Conservation (phyloP, 1,284 basidiomycete species). For the Trichosporon sp. region DNA sequence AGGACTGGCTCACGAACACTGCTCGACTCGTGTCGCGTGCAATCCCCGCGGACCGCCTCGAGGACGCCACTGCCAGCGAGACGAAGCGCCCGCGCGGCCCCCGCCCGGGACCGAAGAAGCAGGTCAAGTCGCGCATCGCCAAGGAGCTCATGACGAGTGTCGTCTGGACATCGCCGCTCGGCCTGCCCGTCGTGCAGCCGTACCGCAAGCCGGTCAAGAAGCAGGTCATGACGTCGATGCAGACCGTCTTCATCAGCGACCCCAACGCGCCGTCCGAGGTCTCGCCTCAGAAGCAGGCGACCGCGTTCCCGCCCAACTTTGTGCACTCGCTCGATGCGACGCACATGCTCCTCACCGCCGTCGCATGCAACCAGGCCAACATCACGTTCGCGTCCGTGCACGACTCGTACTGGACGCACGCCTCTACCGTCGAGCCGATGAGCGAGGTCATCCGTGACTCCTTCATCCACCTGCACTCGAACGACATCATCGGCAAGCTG, state of each 20-base stretch:
- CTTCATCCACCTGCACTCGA: slow-evolving; percentile 88
- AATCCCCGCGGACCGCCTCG: slow-evolving; percentile 75
- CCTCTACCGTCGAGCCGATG: slow-evolving; percentile 85
- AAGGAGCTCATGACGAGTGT: slow-evolving; percentile 95
- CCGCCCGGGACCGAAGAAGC: slow-evolving; percentile 20
- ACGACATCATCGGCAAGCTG: slow-evolving; percentile 70
- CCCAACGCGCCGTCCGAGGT: slow-evolving; percentile 80
- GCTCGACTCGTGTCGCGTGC: slow-evolving; percentile 87
- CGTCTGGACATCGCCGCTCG: slow-evolving; percentile 94
- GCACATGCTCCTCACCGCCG: slow-evolving; percentile 98
- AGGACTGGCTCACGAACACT: slow-evolving; percentile 82
- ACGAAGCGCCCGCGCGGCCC: slow-evolving; percentile 11
- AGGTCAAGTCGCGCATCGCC: slow-evolving; percentile 58
- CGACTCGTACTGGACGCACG: slow-evolving; percentile 99
- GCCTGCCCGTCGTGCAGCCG: slow-evolving; percentile 93
- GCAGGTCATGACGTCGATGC: slow-evolving; percentile 75
- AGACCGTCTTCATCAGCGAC: slow-evolving; percentile 92
- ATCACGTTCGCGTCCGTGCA: slow-evolving; percentile 94
- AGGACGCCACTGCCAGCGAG: slow-evolving; percentile 34
- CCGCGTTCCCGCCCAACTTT: slow-evolving; percentile 98
- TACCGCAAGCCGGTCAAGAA: slow-evolving; percentile 87
- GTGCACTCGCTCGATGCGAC: slow-evolving; percentile 97
- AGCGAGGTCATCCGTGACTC: slow-evolving; percentile 85
- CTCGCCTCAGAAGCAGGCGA: slow-evolving; percentile 82
- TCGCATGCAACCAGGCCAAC: slow-evolving; percentile 73